phyloP scores from a whole-genome alignment of 2,329 filamentous ascomycete species.

The Catunica adiposa region DNA sequence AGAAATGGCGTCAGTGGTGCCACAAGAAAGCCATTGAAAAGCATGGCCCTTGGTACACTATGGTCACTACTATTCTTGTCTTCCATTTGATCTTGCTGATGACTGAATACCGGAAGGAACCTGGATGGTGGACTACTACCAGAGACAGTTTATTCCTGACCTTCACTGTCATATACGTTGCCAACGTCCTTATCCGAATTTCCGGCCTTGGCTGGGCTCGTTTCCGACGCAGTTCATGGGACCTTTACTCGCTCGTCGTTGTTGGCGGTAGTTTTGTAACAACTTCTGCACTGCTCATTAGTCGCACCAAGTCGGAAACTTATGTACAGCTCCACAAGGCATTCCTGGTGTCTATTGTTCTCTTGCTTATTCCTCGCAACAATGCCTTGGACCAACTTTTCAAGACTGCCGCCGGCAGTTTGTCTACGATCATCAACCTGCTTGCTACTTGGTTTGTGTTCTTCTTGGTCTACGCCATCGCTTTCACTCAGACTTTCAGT shows the following conservation, averaged over 20 bases:
- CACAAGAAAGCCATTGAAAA: constrained; percentile 90
- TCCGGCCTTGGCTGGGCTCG: constrained; percentile 80
- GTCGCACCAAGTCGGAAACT: constrained; percentile 38
- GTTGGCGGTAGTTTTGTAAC: constrained; percentile 60
- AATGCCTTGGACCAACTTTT: constrained; percentile 95
- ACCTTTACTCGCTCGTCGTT: constrained; percentile 68
- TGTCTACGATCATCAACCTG: constrained; percentile 78
- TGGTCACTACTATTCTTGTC: constrained; percentile 63
- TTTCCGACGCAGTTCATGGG: constrained; percentile 88
- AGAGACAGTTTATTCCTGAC: constrained; percentile 64
- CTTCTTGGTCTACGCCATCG: constrained; percentile 92
- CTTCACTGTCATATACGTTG: constrained; percentile 67
- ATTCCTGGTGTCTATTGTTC: constrained; percentile 75
- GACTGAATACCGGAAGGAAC: constrained; percentile 69
- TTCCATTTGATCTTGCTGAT: constrained; percentile 71
- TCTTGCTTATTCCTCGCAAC: constrained; percentile 86
- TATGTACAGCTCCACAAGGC: constrained; percentile 81
- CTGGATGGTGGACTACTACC: constrained; percentile 48
- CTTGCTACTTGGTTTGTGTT: constrained; percentile 94
- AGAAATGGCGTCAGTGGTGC: constrained; percentile 80
- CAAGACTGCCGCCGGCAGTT: constrained; percentile 90
- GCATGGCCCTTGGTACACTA: constrained; percentile 76
- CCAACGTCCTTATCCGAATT: constrained; percentile 70
- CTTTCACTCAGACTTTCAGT: constrained; percentile 87
- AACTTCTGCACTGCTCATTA: constrained; percentile 66